Percentiles rank a stretch among this genome's conserved stretches.
Conservation (phyloP, 2,329 filamentous ascomycete genomes). For the Colletotrichum tropicale region DNA sequence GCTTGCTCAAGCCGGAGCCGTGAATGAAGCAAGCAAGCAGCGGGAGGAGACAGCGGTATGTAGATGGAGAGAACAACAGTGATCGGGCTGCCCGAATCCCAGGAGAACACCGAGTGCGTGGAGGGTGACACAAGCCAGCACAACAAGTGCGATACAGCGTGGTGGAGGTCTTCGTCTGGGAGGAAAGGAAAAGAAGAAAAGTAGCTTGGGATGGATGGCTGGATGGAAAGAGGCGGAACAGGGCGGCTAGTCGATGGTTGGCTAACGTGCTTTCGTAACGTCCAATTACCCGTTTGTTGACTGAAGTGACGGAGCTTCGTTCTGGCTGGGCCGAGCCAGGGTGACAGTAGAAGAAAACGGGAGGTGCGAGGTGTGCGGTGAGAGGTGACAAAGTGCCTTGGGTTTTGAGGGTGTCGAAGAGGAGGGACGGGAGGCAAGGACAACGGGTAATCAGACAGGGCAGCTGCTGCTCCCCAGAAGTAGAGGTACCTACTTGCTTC, state of each 20-base stretch:
- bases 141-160: neutral
- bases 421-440: neutral
- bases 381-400: neutral
- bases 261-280: neutral
- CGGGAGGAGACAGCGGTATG: neutral
- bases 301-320: neutral
- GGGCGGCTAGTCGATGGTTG: neutral
- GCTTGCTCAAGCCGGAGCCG: neutral
- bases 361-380: neutral
- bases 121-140: neutral
- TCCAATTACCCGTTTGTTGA: neutral
- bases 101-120: neutral
- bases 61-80: neutral
- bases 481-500: neutral
- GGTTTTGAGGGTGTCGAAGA: neutral
- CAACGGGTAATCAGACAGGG: neutral
- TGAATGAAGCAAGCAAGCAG: neutral
- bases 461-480: neutral
- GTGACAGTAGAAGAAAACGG: neutral
- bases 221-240: slow-evolving; percentile 12
- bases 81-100: neutral
- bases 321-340: neutral
- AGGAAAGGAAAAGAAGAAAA: neutral
- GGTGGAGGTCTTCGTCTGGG: neutral
- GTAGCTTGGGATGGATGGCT: neutral